Evolutionary conservation across 164 flowering plant genomes (phyloP).

Genomic region (Vitis riparia): DNA sequence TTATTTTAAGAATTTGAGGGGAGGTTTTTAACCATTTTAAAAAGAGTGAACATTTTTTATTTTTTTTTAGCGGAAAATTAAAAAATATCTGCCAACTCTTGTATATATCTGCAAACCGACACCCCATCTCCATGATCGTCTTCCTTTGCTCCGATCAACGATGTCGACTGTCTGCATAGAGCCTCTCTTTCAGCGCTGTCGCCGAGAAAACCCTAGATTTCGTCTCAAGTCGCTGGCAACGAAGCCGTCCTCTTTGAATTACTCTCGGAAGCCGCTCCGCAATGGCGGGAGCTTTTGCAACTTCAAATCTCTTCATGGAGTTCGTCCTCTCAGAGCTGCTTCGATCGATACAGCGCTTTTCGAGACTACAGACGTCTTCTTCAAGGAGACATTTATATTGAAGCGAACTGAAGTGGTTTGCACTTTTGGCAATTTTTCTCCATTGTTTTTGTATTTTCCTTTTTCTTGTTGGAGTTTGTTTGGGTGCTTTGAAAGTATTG

Average conservation of each 20-base stretch:
- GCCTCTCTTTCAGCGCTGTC: conserved; percentile 31
- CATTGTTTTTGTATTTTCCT: neutral
- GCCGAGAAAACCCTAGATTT: conserved; percentile 21
- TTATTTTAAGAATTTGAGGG: too few relatives aligned
- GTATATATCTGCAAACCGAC: neutral
- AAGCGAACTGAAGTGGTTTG: conserved; percentile 52
- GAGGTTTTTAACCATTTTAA: too few relatives aligned
- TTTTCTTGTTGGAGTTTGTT: neutral
- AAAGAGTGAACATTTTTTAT: neutral
- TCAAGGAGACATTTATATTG: conserved; percentile 50
- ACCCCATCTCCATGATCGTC: neutral
- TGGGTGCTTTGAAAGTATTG: neutral
- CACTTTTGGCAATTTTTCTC: neutral
- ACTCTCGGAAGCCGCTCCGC: conserved; percentile 11
- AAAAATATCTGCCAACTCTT: too few relatives aligned
- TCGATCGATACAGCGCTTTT: conserved; percentile 34
- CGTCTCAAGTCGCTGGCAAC: conserved; percentile 15
- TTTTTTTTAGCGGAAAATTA: neutral
- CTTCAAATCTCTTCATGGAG: conserved; percentile 21
- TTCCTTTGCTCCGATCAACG: neutral
- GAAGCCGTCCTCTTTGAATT: conserved; percentile 18
- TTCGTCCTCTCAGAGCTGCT: conserved; percentile 28
- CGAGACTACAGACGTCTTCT: conserved; percentile 38
- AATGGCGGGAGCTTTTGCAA: conserved; percentile 32
- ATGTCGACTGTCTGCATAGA: conserved; percentile 40